Evolutionary conservation across 164 flowering plant genomes (phyloP).

Genomic region (Vitis rupestris): DNA sequence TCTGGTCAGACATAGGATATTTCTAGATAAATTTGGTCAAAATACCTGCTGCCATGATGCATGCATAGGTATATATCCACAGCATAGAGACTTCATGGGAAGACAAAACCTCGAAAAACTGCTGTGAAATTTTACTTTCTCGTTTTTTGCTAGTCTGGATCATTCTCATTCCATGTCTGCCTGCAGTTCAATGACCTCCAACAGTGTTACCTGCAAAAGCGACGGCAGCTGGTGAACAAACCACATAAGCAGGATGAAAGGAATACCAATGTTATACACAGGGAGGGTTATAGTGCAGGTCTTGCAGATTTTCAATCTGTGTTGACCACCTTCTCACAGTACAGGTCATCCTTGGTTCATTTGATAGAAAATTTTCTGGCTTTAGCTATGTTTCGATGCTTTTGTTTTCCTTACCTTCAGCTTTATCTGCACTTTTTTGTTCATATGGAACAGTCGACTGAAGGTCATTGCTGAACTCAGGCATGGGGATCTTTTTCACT

Average conservation of each 20-base stretch:
- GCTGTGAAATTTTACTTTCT: background rate
- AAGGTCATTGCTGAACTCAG: constrained; percentile 92
- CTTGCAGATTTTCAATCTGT: constrained; percentile 91
- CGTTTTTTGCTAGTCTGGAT: background rate
- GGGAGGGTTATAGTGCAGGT: constrained; percentile 76
- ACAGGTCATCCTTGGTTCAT: constrained; percentile 44
- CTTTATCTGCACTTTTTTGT: background rate
- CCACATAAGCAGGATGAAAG: constrained; percentile 39
- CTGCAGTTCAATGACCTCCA: constrained; percentile 88
- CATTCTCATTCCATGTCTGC: constrained; percentile 8
- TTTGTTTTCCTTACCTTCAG: background rate
- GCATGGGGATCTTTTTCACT: constrained; percentile 87
- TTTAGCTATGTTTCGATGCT: background rate
- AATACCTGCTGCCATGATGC: no score
- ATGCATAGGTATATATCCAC: background rate
- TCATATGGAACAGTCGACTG: constrained; percentile 60
- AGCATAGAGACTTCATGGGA: background rate
- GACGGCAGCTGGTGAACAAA: constrained; percentile 56
- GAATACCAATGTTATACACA: constrained; percentile 35
- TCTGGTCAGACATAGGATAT: background rate
- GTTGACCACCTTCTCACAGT: constrained; percentile 76
- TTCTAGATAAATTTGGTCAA: background rate
- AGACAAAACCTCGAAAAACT: no score
- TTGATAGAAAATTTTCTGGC: background rate
- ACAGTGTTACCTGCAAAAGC: constrained; percentile 92